Evolutionary conservation across 2,329 filamentous ascomycete species (phyloP).

Genomic region (Raffaelea albimanens): DNA sequence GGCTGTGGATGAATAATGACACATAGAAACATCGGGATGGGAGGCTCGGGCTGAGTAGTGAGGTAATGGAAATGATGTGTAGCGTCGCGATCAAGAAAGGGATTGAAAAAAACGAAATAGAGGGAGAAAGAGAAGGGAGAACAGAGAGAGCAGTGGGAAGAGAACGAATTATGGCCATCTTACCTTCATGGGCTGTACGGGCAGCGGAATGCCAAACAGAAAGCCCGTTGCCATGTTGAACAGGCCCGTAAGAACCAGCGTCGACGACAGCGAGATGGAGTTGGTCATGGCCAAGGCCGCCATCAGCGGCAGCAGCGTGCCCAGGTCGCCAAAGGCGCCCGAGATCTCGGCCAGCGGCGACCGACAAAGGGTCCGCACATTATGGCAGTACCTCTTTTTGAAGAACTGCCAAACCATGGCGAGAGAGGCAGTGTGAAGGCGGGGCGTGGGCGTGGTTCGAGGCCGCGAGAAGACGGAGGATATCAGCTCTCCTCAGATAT

Average conservation of each 20-base stretch:
- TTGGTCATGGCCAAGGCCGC: conserved; percentile 71
- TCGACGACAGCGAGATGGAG: conserved; percentile 73
- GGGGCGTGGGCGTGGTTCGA: too few species aligned
- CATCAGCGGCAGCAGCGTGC: conserved; percentile 81
- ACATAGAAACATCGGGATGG: too few species aligned
- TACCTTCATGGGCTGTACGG: conserved; percentile 79
- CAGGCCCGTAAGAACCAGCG: conserved; percentile 78
- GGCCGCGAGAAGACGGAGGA: too few species aligned
- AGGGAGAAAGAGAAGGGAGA: too few species aligned
- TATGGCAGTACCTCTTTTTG: conserved; percentile 31
- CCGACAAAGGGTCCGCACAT: conserved; percentile 35
- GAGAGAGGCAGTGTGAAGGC: background rate
- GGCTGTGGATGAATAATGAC: too few species aligned
- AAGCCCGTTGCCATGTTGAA: conserved; percentile 79
- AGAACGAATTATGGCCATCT: background rate
- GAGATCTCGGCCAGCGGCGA: conserved; percentile 64
- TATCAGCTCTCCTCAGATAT: too few species aligned
- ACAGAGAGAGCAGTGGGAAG: background rate
- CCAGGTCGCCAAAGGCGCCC: conserved; percentile 77
- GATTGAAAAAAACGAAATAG: too few species aligned
- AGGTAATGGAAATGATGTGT: too few species aligned
- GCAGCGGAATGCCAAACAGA: conserved; percentile 78
- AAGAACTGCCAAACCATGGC: conserved; percentile 18
- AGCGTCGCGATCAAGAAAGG: too few species aligned
- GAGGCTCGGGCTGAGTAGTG: too few species aligned